Evolutionary conservation across 139 green algal genomes (phyloP).

Genomic region (Micractinium sp.): DNA sequence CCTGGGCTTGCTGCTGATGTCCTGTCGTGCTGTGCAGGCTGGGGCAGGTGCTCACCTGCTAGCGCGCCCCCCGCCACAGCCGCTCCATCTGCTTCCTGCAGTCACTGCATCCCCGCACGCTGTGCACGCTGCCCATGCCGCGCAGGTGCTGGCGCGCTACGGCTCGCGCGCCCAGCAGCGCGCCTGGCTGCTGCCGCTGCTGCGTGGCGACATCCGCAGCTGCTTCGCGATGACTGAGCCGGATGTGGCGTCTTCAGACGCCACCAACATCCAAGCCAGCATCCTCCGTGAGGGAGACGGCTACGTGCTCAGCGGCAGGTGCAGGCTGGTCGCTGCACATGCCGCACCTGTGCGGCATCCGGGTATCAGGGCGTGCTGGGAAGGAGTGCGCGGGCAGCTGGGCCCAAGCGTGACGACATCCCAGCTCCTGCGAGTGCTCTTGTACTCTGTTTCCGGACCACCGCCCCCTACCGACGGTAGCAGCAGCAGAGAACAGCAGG

Average conservation of each 20-base stretch:
- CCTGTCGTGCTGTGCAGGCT: too few species aligned
- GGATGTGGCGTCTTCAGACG: slow-evolving; percentile 93
- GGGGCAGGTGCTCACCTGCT: not conserved
- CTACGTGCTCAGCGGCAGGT: slow-evolving; percentile 36
- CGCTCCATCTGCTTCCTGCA: slow-evolving; percentile 19
- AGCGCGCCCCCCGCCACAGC: not conserved
- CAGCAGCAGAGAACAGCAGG: too few species aligned
- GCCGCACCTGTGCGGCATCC: too few species aligned
- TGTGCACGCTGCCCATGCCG: not conserved
- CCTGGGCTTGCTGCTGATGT: too few species aligned
- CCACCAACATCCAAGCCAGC: slow-evolving; percentile 93
- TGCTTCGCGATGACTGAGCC: slow-evolving; percentile 99
- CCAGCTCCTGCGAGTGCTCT: too few species aligned
- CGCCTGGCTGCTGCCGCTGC: slow-evolving; percentile 92
- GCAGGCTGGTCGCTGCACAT: too few species aligned
- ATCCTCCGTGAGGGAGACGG: slow-evolving; percentile 35
- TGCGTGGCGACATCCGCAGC: slow-evolving; percentile 86
- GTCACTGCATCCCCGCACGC: too few species aligned
- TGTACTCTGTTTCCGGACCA: not conserved
- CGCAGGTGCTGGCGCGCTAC: slow-evolving; percentile 78
- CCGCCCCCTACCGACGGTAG: not conserved
- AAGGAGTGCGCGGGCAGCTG: too few species aligned
- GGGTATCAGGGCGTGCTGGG: too few species aligned
- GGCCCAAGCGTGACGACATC: too few species aligned
- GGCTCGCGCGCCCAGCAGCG: slow-evolving; percentile 86